Base-by-base conservation (phyloP, 768 basidiomycete genomes). In the Panellus pusillus region DNA sequence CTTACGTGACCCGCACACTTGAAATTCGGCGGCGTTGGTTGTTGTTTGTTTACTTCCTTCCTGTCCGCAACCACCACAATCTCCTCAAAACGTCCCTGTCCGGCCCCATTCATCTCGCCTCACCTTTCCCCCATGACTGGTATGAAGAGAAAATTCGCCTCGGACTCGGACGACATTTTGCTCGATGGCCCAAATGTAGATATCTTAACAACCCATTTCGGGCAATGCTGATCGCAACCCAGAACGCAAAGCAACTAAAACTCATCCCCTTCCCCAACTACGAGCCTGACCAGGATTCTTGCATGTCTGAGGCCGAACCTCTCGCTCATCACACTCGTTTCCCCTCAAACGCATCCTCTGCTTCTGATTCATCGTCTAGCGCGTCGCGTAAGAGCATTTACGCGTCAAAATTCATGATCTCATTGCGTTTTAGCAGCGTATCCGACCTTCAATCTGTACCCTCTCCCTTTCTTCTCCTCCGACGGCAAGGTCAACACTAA, bases 71-170 rank as follows among this genome's bases (percentile, higher is more conserved):
- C 20, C 35, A 31, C 24, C 37, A 38, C 13, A 27, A 32, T 35
- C 32, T 35, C 32, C 32, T 35, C 11, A 35, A 14, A 35, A 35
- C 9, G 32, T 8, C 32, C 45, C 29, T 27, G 6, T 2, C 13
- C 8, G 4, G 11, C 37, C 37, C 44, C 36, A 39, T 45, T 36
- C 39, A 20, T 36, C 17, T 47, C 49, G 27, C 37, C 42, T 45
- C 14, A 19, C n/a, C 14, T n/a, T 15, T 47, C 50, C 39, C 41
- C 41, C 55, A 46, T 40, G 39, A 40, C 43, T 44, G 76, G 83
- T 38, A 58, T 89, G 66, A 93, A 92, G 70, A 80, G 90, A 67
- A 93, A 93, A 74, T 75, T 87, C 47, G 81, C 84, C 46, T 61
- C 74, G 17, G 86, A 86, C 54, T 65, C 72, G 17, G 79, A 81